A percentile compares a stretch with the other conserved stretches of the same genome.
phyloP scores from a whole-genome alignment of 2,329 filamentous ascomycete species.

The Boeremia exigua region DNA sequence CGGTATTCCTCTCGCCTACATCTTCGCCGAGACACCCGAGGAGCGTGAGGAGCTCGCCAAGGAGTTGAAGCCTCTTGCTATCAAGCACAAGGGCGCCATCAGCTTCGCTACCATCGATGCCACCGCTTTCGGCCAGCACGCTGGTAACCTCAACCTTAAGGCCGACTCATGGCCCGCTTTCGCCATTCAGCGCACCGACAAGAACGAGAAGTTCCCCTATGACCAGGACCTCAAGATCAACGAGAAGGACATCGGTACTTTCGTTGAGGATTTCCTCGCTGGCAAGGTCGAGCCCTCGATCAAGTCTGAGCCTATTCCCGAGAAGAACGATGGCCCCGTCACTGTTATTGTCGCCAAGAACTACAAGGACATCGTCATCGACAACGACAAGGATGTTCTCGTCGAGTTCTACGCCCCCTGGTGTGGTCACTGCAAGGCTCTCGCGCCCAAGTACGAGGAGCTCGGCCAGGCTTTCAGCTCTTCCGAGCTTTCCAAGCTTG shows the following conservation, averaged over 20 bases:
- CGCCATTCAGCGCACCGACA: slow-evolving; percentile 92
- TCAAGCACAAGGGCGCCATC: slow-evolving; percentile 91
- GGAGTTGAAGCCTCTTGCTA: slow-evolving; percentile 81
- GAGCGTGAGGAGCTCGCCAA: slow-evolving; percentile 82
- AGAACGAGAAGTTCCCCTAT: slow-evolving; percentile 97
- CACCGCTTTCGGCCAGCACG: slow-evolving; percentile 91
- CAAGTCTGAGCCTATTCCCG: slow-evolving; percentile 97
- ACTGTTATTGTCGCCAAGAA: slow-evolving; percentile 89
- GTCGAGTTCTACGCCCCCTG: slow-evolving; percentile 97
- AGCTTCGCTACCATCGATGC: slow-evolving; percentile 99
- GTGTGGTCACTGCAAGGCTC: slow-evolving; percentile 74
- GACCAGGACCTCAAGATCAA: slow-evolving; percentile 83
- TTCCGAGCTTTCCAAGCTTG: slow-evolving; percentile 61
- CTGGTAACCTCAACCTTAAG: slow-evolving; percentile 95
- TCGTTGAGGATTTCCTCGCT: slow-evolving; percentile 82
- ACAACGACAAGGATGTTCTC: slow-evolving; percentile 95
- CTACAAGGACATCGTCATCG: slow-evolving; percentile 89
- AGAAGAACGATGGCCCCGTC: slow-evolving; percentile 89
- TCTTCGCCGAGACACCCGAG: slow-evolving; percentile 91
- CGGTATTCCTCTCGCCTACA: slow-evolving; percentile 92
- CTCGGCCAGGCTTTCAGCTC: slow-evolving; percentile 63
- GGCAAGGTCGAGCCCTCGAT: slow-evolving; percentile 95
- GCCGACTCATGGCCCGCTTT: slow-evolving; percentile 95
- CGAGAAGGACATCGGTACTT: slow-evolving; percentile 74
- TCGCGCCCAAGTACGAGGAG: slow-evolving; percentile 72